Evolutionary conservation across 78 protist species (phyloP).

Genomic region (Anaeramoeba flamelloides): DNA sequence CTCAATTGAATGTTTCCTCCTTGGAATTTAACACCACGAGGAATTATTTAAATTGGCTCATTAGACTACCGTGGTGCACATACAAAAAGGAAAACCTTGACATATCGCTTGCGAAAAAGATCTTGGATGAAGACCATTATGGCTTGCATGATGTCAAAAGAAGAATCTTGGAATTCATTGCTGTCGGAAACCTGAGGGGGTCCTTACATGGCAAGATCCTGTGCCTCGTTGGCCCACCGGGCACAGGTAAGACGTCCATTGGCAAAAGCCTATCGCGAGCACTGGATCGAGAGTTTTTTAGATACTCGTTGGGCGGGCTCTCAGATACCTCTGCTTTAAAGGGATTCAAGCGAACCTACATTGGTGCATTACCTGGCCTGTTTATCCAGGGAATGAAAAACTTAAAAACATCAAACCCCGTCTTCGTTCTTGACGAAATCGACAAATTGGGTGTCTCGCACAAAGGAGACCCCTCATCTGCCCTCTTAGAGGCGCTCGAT

Average conservation of each 20-base stretch:
- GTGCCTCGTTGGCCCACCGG: constrained; percentile 77
- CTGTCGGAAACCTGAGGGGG: constrained; percentile 52
- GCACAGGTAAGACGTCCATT: constrained; percentile 23
- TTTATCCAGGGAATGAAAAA: too few relatives aligned
- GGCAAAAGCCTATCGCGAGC: too few relatives aligned
- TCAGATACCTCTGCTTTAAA: too few relatives aligned
- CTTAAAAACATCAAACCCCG: too few relatives aligned
- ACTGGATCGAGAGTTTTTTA: too few relatives aligned
- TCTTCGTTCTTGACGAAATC: neutral
- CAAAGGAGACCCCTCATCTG: neutral
- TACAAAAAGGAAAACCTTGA: neutral
- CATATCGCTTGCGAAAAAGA: neutral
- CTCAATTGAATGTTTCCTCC: constrained; percentile 5
- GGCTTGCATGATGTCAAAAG: constrained; percentile 77
- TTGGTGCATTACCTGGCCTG: too few relatives aligned
- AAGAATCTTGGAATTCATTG: constrained; percentile 71
- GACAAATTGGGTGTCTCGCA: neutral
- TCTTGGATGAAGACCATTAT: constrained; percentile 56
- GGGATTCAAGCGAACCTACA: too few relatives aligned
- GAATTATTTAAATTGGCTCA: constrained; percentile 82
- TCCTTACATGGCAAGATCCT: constrained; percentile 69
- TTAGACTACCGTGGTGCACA: constrained; percentile 65
- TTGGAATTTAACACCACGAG: constrained; percentile 65
- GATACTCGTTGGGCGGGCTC: too few relatives aligned
- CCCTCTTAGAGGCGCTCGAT: neutral